Evolutionary conservation across 169 alveolate genomes (phyloP).

Genomic region (Perkinsus marinus): DNA sequence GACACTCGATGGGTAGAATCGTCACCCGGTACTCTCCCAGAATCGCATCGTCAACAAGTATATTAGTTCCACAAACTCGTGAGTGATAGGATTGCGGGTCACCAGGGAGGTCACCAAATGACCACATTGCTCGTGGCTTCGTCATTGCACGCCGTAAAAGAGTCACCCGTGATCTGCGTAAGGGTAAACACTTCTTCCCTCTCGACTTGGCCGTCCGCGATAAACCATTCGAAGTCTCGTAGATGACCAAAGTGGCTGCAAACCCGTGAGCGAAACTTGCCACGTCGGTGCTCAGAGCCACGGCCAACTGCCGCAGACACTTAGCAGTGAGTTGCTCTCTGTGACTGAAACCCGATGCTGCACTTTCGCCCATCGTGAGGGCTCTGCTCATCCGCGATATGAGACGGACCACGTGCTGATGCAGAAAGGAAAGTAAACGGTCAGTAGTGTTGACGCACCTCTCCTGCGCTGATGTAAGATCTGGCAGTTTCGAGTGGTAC

Average conservation of each 20-base stretch:
- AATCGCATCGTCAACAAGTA: not conserved
- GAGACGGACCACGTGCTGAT: not conserved
- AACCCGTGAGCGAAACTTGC: not conserved
- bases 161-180: too few relatives aligned
- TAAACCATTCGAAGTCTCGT: not conserved
- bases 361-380: not conserved
- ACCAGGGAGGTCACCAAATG: too few relatives aligned
- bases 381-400: not conserved
- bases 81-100: too few relatives aligned
- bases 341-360: not conserved
- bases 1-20: not conserved
- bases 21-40: not conserved
- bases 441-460: not conserved
- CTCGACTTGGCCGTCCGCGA: not conserved
- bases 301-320: not conserved
- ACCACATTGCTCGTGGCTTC: too few relatives aligned
- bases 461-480: not conserved
- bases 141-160: too few relatives aligned
- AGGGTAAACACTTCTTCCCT: not conserved
- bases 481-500: not conserved
- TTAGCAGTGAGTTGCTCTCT: not conserved
- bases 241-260: not conserved
- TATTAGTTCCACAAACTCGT: too few relatives aligned
- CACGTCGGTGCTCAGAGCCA: not conserved
- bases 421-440: not conserved